phyloP scores from a whole-genome alignment of 768 basidiomycete species.

The Podaxis rugospora region DNA sequence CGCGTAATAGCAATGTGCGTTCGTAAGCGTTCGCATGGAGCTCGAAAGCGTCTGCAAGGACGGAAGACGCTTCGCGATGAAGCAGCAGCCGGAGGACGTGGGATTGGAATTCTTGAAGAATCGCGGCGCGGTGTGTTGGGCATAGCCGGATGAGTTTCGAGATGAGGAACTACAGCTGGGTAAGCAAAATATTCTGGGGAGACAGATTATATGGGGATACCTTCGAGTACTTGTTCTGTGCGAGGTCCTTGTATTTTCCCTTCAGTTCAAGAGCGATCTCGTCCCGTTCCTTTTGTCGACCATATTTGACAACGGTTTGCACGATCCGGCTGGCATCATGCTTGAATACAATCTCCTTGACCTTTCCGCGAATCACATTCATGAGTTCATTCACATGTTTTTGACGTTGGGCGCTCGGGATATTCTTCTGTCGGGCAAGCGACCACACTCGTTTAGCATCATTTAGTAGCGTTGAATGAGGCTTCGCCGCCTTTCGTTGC shows the following conservation, averaged over 20 bases:
- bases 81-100: conserved; percentile 73
- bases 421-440: conserved; percentile 66
- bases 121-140: conserved; percentile 67
- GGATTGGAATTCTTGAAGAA: conserved; percentile 76
- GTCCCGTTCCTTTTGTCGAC: conserved; percentile 68
- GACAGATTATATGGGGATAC: conserved; percentile 30
- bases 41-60: conserved; percentile 87
- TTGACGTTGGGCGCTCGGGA: conserved; percentile 66
- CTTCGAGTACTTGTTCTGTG: conserved; percentile 89
- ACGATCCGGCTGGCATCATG: conserved; percentile 89
- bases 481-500: conserved; percentile 74
- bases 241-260: conserved; percentile 72
- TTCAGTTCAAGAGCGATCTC: conserved; percentile 82
- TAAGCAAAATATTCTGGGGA: neutral
- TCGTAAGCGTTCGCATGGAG: conserved; percentile 85
- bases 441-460: conserved; percentile 80
- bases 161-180: conserved; percentile 59
- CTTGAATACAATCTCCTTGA: conserved; percentile 84
- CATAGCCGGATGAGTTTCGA: conserved; percentile 76
- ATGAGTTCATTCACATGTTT: conserved; percentile 73
- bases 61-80: conserved; percentile 79
- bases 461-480: conserved; percentile 62
- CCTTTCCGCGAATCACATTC: conserved; percentile 70
- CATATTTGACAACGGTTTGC: conserved; percentile 79
- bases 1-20: conserved; percentile 71